Evolutionary conservation across 2,329 filamentous ascomycete species (phyloP), one percentile per base, ranked within the genome.

Genomic region (Tolypocladium sp.): DNA sequence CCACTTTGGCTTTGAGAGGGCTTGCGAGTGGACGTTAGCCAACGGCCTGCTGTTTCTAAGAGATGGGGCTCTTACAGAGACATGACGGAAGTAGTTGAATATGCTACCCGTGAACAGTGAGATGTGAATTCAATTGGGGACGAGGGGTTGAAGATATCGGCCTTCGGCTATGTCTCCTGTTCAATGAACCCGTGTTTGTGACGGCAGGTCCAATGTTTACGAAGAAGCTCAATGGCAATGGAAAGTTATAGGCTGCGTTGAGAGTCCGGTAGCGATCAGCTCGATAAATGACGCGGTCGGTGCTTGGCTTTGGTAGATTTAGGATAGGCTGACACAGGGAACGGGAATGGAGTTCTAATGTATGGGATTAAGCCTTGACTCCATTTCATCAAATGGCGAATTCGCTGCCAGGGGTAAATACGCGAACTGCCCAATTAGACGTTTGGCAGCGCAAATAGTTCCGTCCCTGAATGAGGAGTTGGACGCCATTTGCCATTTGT

Each of bases 1-100:
- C 71, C 61, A 78, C 60, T 58, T 74, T 73, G 51, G 74, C 69
- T 63, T 76, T 76, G 57, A 79, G 69, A 0, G 78, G 76, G 54
- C 77, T 80, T 35, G 49, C 30, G 17, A 30, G 52, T 20, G 38
- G 20, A 7, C 13, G 42, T 57, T 13, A 38, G 44, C 17, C 17
- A 17, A 17, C 41, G 8, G 7, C 30, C 44, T 25, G 38, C 2
- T 3, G 10, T 5, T 15, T 40, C 12, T 15, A 8, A n/a, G 42
- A 38, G 27, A 27, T 33, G 30, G 33, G 27, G 9, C n/a, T 27
- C 58, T 51, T 60, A 63, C 62, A 63, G 59, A 30, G 63, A 64
- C 62, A 65, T 66, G 40, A 8, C 41, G 22, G 27, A 20, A 5
- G 9, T 33, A 20, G 54, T 12, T 55, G 20, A 27, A n/a, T 41